Evolutionary conservation across 108 stramenopile genomes (phyloP).

Genomic region (Discostella stelligeroides): DNA sequence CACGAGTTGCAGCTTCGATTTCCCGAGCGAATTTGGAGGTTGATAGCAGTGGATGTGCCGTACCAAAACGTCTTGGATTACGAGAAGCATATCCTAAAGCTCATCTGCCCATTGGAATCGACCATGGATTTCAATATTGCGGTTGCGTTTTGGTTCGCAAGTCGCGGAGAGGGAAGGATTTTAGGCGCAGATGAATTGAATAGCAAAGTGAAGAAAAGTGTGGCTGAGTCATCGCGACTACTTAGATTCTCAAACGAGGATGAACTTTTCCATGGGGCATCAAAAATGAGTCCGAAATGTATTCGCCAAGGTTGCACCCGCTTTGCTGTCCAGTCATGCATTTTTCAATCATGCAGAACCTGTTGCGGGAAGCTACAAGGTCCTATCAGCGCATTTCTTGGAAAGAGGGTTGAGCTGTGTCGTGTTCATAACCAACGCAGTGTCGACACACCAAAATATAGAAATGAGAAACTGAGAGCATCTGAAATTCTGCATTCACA

Average conservation of each 20-base stretch:
- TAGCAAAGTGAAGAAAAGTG: conserved; percentile 5
- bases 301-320: conserved; percentile 38
- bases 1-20: conserved; percentile 61
- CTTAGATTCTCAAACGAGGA: conserved; percentile 35
- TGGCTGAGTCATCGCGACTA: conserved; percentile 1
- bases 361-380: conserved; percentile 50
- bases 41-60: conserved; percentile 72
- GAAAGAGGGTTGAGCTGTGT: conserved; percentile 41
- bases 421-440: conserved; percentile 14
- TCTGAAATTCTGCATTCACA: not conserved
- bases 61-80: conserved; percentile 71
- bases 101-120: conserved; percentile 75
- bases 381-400: conserved; percentile 44
- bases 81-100: conserved; percentile 62
- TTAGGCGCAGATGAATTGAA: conserved; percentile 7
- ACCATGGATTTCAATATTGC: conserved; percentile 97
- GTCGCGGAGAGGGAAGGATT: conserved; percentile 63
- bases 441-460: conserved; percentile 4
- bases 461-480: conserved; percentile 4
- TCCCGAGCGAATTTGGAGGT: conserved; percentile 70
- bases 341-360: conserved; percentile 44
- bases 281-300: conserved; percentile 13
- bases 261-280: not conserved
- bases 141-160: conserved; percentile 94
- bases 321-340: conserved; percentile 22